These are phyloP conservation scores for Xerocomellus intermedius DNA, from an alignment of 768 basidiomycete genomes.

Conservation along the genomic window DNA sequence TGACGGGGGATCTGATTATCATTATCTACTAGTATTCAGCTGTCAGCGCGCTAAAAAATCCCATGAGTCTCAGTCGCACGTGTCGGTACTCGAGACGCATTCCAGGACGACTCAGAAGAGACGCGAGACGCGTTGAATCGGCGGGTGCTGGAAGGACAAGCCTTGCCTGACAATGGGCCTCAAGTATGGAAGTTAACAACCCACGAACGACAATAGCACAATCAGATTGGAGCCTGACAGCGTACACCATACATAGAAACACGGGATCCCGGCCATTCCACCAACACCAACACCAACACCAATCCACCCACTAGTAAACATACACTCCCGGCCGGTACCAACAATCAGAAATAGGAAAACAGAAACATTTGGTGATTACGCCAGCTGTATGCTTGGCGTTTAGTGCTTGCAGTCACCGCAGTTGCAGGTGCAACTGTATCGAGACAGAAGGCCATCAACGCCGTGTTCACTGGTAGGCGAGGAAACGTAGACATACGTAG, in stretches of 20 bases:
- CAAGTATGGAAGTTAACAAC: not conserved
- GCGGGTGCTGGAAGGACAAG: no score
- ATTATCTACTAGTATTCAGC: no score
- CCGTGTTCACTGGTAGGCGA: not conserved
- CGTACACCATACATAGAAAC: not conserved
- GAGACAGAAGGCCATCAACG: not conserved
- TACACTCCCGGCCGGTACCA: no score
- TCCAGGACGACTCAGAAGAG: no score
- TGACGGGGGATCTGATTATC: no score
- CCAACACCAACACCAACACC: not conserved
- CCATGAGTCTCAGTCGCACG: no score
- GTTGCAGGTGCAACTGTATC: constrained; percentile 11
- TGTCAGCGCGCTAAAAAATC: no score
- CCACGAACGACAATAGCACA: not conserved
- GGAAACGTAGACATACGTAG: not conserved
- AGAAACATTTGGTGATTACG: not conserved
- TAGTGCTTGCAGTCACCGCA: constrained; percentile 18
- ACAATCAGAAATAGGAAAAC: no score
- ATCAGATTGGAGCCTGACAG: not conserved
- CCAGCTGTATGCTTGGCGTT: not conserved
- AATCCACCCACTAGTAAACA: no score
- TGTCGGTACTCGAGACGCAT: no score
- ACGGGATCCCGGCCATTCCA: not conserved
- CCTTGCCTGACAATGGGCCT: no score
- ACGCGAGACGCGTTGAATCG: no score